Evolutionary conservation across 225 moss, liverwort and hornwort species (phyloP), one percentile per base, ranked within the genome.

Genomic region (Takakia lepidozioides): DNA sequence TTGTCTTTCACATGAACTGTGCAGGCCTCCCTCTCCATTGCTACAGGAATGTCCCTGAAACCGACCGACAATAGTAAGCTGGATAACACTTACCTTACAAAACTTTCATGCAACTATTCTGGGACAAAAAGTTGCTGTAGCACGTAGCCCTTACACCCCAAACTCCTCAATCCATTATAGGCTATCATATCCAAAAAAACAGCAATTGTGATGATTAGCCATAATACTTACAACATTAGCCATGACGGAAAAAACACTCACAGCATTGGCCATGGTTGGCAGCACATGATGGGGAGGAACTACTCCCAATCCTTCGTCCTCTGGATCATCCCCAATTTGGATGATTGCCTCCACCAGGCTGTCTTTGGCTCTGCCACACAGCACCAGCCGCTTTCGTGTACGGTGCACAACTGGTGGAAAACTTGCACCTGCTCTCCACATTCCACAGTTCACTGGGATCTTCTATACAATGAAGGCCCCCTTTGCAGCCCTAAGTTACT

Each of bases 321-420:
- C 98, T 61, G 87, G 85, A 65, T 87, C 86, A 63, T 93, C 93
- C 41, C 95, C 89, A 59, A 87, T 71, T 61, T 91, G 98, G 16
- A 98, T 74, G 20, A 87, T 82, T 8, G 91, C 91, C 60, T 98
- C 98, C 57, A 98, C 91, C 63, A 82, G 72, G 13, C 82, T 91
- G 49, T 98, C 98, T 72, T 98, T 87, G 13, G 84, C 87, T 56
- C 91, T 87, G 48, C 87, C 91, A 72, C 82, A 85, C 47, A 98
- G 61, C 23, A 83, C 81, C 47, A 98, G 75, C n/a, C 91, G 82
- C 49, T 87, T 87, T 51, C 82, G 71, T 42, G 76, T 84, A 40
- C 86, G 81, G 59, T 82, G 73, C 19, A 57, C 48, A 54, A 70
- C 22, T 38, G 74, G 66, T 48, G 60, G 54, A 43, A 52, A 80